Evolutionary conservation across 768 basidiomycete genomes (phyloP).

Genomic region (Russula virescens): DNA sequence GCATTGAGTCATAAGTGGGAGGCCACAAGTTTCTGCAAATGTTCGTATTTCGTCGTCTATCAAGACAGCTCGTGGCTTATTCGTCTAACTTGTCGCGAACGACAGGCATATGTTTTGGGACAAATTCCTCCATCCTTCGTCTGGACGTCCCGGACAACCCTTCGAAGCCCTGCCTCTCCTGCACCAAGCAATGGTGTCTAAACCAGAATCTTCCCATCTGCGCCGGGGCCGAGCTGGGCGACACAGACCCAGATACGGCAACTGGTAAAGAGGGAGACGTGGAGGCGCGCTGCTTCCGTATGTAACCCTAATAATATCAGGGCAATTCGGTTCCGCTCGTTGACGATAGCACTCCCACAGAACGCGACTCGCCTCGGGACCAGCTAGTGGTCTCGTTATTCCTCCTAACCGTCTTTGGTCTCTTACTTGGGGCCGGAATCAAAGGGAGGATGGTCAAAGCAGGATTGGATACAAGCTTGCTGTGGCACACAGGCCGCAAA

Average conservation of each 20-base stretch:
- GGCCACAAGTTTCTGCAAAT: conserved; percentile 89
- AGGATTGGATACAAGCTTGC: conserved; percentile 56
- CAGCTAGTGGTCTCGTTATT: conserved; percentile 91
- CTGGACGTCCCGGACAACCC: conserved; percentile 78
- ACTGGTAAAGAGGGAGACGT: conserved; percentile 95
- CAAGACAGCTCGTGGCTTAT: neutral
- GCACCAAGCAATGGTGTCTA: conserved; percentile 93
- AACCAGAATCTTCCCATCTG: conserved; percentile 87
- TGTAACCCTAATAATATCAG: conserved; percentile 29
- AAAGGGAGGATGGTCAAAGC: conserved; percentile 78
- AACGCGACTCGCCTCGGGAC: conserved; percentile 93
- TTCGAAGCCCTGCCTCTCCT: conserved; percentile 85
- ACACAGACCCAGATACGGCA: conserved; percentile 86
- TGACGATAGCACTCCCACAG: conserved; percentile 37
- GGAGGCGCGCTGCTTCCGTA: conserved; percentile 93
- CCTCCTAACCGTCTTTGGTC: conserved; percentile 78
- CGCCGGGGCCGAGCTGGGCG: conserved; percentile 72
- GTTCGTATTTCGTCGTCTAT: conserved; percentile 35
- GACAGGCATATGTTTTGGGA: conserved; percentile 84
- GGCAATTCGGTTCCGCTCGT: conserved; percentile 22
- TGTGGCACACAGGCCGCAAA: conserved; percentile 57
- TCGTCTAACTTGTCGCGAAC: neutral
- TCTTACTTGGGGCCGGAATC: conserved; percentile 79
- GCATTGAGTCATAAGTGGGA: conserved; percentile 68
- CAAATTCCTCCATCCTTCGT: conserved; percentile 81